phyloP scores from a whole-genome alignment of 2,329 filamentous ascomycete species.

The Coccinonectria pachysandricola region DNA sequence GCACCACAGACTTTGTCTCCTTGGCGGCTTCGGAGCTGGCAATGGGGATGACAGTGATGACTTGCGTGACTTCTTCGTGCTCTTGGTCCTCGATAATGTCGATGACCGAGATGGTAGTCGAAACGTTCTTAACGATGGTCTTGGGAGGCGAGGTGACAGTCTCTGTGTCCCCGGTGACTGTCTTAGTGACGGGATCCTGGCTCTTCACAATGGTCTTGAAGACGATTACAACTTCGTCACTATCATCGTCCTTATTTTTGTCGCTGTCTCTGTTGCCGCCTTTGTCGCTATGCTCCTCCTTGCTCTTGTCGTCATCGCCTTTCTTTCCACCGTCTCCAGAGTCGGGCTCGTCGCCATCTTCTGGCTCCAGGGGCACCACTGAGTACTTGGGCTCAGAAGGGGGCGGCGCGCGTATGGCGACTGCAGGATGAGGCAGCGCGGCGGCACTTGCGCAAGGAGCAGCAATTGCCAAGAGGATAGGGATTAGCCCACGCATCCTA shows the following conservation, averaged over 20 bases:
- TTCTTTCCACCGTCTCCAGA: slow-evolving; percentile 11
- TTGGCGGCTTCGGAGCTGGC: slow-evolving; percentile 4
- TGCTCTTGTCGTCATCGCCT: slow-evolving; percentile 2
- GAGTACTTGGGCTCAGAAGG: slow-evolving; percentile 25
- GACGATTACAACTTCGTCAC: slow-evolving; percentile 21
- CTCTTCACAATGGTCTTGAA: slow-evolving; percentile 24
- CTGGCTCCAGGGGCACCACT: slow-evolving; percentile 29
- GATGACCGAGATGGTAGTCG: slow-evolving; percentile 24
- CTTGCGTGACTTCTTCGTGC: slow-evolving; percentile 13
- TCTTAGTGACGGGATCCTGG: slow-evolving; percentile 15
- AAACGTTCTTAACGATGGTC: slow-evolving; percentile 18
- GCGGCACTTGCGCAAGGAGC: slow-evolving; percentile 15
- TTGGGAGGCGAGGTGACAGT: slow-evolving; percentile 19
- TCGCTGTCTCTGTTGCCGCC: slow-evolving; percentile 5
- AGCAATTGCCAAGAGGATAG: slow-evolving; percentile 21
- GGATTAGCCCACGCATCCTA: slow-evolving; percentile 23
- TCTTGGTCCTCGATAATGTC: slow-evolving; percentile 13
- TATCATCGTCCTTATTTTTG: slow-evolving; percentile 9
- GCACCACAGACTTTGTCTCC: too few relatives aligned
- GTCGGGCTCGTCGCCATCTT: slow-evolving; percentile 12
- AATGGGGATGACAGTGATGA: slow-evolving; percentile 20
- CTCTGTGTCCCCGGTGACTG: slow-evolving; percentile 18
- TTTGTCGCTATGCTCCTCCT: too few relatives aligned
- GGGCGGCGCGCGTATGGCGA: slow-evolving; percentile 14
- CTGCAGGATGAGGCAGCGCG: slow-evolving; percentile 19